Conservation (phyloP, 164 flowering plant genomes). For the Stephania cephalantha region DNA sequence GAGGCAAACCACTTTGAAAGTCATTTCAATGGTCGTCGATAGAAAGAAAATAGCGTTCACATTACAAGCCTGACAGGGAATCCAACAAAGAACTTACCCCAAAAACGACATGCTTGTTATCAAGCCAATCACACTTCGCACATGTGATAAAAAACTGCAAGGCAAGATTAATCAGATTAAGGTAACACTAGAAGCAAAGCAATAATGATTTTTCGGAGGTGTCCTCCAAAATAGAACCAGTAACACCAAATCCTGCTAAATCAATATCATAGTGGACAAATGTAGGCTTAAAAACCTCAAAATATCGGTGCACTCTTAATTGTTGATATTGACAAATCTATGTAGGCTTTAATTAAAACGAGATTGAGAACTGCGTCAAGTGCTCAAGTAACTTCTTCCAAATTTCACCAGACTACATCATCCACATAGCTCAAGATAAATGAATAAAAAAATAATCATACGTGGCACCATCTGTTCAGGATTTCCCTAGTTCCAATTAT, state of each 20-base stretch:
- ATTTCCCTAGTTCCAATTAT: background rate
- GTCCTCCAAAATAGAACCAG: background rate
- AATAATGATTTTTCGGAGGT: background rate
- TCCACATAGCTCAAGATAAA: background rate
- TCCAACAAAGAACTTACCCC: slow-evolving; percentile 51
- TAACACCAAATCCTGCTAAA: background rate
- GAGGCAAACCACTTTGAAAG: background rate
- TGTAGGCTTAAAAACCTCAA: background rate
- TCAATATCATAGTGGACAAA: background rate
- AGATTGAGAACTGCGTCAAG: background rate
- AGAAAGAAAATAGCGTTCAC: no score
- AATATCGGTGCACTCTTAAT: background rate
- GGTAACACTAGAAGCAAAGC: background rate
- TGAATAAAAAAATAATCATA: background rate
- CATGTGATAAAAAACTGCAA: slow-evolving; percentile 42
- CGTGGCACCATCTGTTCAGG: background rate
- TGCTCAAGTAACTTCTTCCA: background rate
- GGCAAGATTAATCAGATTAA: background rate
- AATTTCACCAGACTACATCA: background rate
- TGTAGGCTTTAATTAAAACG: background rate
- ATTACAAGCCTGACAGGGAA: background rate
- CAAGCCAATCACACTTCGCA: slow-evolving; percentile 93
- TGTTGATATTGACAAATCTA: background rate
- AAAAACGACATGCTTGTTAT: slow-evolving; percentile 96
- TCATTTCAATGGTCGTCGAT: background rate